Percentiles rank a stretch among this genome's conserved stretches.
Evolutionary conservation across 495 filamentous ascomycete species (phyloP).

Genomic region (Xylaria nigripes): DNA sequence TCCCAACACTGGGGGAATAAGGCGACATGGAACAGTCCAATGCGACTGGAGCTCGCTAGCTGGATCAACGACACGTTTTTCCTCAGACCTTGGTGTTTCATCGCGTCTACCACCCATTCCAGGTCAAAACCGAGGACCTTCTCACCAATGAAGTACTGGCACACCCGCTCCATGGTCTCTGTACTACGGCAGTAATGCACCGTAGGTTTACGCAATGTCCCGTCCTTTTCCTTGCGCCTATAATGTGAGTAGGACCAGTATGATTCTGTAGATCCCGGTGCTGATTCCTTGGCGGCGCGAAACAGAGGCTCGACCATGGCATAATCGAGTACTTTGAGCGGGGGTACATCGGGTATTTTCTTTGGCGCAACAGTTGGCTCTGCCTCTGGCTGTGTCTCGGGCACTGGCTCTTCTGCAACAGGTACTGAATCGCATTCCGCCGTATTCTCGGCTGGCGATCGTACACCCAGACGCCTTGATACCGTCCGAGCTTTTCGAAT

Average conservation of each 20-base stretch:
- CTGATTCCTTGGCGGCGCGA: constrained; percentile 33
- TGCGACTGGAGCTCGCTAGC: constrained; percentile 67
- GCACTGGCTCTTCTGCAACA: background rate
- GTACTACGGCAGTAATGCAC: constrained; percentile 70
- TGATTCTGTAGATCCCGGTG: constrained; percentile 34
- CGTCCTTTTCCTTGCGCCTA: constrained; percentile 33
- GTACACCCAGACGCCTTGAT: background rate
- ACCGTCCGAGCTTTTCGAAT: background rate
- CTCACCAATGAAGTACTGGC: constrained; percentile 59
- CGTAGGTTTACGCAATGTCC: constrained; percentile 36
- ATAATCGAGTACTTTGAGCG: constrained; percentile 32
- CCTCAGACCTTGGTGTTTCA: constrained; percentile 38
- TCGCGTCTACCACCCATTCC: constrained; percentile 63
- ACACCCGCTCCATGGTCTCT: constrained; percentile 55
- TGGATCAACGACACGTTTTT: constrained; percentile 72
- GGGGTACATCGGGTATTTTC: constrained; percentile 16
- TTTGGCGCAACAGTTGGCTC: background rate
- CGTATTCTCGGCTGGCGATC: background rate
- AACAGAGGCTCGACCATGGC: constrained; percentile 40
- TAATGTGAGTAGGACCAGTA: constrained; percentile 66
- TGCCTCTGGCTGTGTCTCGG: background rate
- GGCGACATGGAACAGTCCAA: constrained; percentile 75
- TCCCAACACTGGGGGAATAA: constrained; percentile 46
- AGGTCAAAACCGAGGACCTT: constrained; percentile 75
- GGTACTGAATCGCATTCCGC: background rate